These are phyloP conservation scores for Fusarium sp. DNA, from an alignment of 2,329 filamentous ascomycete genomes.

Conservation along the genomic window DNA sequence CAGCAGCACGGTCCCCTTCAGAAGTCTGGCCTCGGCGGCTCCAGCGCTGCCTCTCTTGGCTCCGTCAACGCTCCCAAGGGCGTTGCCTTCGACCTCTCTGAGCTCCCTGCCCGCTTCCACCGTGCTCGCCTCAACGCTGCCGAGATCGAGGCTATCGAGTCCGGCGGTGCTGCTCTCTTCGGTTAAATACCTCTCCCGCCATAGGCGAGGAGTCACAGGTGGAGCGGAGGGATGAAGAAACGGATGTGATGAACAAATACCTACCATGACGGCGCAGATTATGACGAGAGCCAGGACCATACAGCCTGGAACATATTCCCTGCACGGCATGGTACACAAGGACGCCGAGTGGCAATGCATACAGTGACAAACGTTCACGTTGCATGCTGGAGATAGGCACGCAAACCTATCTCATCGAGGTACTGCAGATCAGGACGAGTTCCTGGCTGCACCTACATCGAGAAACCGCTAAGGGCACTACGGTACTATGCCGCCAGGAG, in stretches of 20 bases:
- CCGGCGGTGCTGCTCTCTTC: conserved; percentile 79
- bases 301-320: conserved; percentile 39
- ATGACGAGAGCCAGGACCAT: conserved; percentile 30
- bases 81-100: conserved; percentile 87
- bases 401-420: conserved; percentile 22
- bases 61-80: conserved; percentile 78
- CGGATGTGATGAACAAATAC: conserved; percentile 41
- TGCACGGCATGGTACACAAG: conserved; percentile 39
- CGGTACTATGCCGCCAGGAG: conserved; percentile 29
- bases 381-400: conserved; percentile 30
- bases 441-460: conserved; percentile 12
- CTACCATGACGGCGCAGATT: conserved; percentile 31
- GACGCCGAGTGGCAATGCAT: conserved; percentile 33
- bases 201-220: conserved; percentile 38
- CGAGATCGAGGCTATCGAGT: conserved; percentile 97
- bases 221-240: conserved; percentile 40
- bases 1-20: conserved; percentile 83
- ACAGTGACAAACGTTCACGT: conserved; percentile 23
- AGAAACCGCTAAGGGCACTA: conserved; percentile 36
- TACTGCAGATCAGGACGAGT: conserved; percentile 6
- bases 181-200: conserved; percentile 54
- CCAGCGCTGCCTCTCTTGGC: conserved; percentile 78
- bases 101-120: conserved; percentile 88
- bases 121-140: conserved; percentile 78
- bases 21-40: conserved; percentile 71